These are phyloP conservation scores for Silene noctiflora DNA, from an alignment of 179 eudicot species.

Conservation along the genomic window DNA sequence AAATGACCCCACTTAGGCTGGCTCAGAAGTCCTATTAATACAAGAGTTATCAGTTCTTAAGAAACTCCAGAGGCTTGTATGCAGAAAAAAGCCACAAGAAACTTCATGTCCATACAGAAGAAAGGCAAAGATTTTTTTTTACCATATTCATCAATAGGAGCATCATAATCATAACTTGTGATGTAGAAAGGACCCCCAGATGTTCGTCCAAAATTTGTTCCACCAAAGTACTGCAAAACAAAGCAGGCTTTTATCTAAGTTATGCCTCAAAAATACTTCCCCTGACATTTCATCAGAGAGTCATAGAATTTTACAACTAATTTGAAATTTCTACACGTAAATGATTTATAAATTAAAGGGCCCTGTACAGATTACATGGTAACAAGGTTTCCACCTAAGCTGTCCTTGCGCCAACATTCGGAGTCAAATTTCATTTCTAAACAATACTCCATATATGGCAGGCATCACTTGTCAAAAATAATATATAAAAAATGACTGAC, in stretches of 20 bases:
- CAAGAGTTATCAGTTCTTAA: slow-evolving; percentile 2
- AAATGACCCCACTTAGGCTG: slow-evolving; percentile 98
- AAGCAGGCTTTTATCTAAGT: slow-evolving; percentile 13
- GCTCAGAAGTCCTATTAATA: slow-evolving; percentile 59
- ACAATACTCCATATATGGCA: background rate
- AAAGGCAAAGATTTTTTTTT: slow-evolving; percentile 17
- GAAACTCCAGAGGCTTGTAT: slow-evolving; percentile 9
- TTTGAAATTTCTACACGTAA: background rate
- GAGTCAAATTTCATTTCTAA: slow-evolving; percentile 9
- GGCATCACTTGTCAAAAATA: background rate
- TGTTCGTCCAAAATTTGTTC: slow-evolving; percentile 92
- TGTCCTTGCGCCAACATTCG: slow-evolving; percentile 1
- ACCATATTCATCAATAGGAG: slow-evolving; percentile 99
- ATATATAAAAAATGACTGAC: background rate
- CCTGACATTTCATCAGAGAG: background rate
- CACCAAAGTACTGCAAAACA: slow-evolving; percentile 83
- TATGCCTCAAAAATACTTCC: background rate
- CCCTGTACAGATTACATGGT: background rate
- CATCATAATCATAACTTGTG: slow-evolving; percentile 98
- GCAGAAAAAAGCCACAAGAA: slow-evolving; percentile 3
- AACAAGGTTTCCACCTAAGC: background rate
- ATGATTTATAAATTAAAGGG: background rate
- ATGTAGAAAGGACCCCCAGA: slow-evolving; percentile 89
- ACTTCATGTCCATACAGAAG: background rate
- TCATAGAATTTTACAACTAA: background rate